Evolutionary conservation across 306 rosid species (phyloP).

Genomic region (Vigna hirtella): DNA sequence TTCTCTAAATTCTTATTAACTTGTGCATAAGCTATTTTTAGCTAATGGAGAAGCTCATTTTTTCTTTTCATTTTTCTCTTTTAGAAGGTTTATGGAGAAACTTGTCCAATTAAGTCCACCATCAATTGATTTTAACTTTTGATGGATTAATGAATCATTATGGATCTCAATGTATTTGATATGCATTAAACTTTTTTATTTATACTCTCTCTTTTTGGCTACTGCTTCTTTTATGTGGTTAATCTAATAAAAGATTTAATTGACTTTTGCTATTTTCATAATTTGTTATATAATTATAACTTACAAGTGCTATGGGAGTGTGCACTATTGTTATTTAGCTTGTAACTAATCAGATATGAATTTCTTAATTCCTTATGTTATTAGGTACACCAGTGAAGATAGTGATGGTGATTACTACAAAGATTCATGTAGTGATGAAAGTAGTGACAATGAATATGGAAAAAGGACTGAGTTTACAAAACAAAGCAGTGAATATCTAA

Average conservation of each 20-base stretch:
- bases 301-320: constrained; percentile 11
- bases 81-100: no score
- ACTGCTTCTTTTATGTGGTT: neutral
- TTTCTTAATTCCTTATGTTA: constrained; percentile 33
- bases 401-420: constrained; percentile 65
- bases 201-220: neutral
- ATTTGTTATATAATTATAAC: constrained; percentile 6
- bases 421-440: constrained; percentile 88
- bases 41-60: no score
- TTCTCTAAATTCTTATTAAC: no score
- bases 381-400: constrained; percentile 69
- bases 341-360: constrained; percentile 18
- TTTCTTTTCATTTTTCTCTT: no score
- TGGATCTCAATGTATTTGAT: constrained; percentile 10
- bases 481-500: constrained; percentile 48
- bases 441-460: constrained; percentile 74
- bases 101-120: no score
- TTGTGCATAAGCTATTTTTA: no score
- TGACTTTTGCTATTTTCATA: neutral
- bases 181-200: neutral
- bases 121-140: neutral
- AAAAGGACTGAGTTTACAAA: constrained; percentile 48
- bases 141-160: neutral
- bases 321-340: constrained; percentile 22
- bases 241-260: neutral